phyloP scores from a whole-genome alignment of 495 filamentous ascomycete genomes.

The Podospora conica region DNA sequence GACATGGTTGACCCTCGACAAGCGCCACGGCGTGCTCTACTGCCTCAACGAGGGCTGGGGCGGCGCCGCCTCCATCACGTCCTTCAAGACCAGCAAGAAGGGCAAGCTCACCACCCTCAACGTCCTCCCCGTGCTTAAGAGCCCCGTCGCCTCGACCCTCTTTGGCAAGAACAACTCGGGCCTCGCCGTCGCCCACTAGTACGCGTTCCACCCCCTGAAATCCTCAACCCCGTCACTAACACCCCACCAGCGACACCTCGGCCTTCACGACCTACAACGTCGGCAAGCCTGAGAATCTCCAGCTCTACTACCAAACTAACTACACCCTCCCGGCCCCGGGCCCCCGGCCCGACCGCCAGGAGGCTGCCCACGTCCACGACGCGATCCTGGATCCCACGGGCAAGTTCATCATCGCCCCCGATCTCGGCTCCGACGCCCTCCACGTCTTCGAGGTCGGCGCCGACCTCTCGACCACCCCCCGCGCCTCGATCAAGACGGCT shows the following conservation, averaged over 20 bases:
- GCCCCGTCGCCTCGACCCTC: conserved; percentile 44
- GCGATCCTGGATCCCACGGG: conserved; percentile 64
- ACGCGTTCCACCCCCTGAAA: conserved; percentile 34
- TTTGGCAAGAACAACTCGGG: conserved; percentile 37
- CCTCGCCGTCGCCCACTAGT: conserved; percentile 47
- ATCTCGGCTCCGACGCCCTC: conserved; percentile 66
- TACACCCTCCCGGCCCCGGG: conserved; percentile 48
- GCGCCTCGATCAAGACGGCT: conserved; percentile 26
- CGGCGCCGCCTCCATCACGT: conserved; percentile 35
- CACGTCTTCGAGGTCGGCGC: conserved; percentile 54
- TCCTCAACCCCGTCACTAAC: conserved; percentile 31
- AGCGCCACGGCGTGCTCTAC: conserved; percentile 46
- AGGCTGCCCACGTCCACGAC: conserved; percentile 64
- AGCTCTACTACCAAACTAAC: conserved; percentile 41
- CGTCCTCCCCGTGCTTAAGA: conserved; percentile 46
- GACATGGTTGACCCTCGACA: conserved; percentile 52
- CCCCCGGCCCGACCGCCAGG: conserved; percentile 50
- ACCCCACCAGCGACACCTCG: conserved; percentile 17
- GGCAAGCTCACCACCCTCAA: conserved; percentile 39
- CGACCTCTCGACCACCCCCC: conserved; percentile 29
- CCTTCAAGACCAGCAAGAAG: conserved; percentile 31
- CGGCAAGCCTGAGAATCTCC: conserved; percentile 25
- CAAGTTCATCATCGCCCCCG: conserved; percentile 58
- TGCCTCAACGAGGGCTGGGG: conserved; percentile 52
- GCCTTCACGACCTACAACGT: conserved; percentile 22